phyloP scores from a whole-genome alignment of 2,329 filamentous ascomycete species.

The Talaromyces rugulosus region DNA sequence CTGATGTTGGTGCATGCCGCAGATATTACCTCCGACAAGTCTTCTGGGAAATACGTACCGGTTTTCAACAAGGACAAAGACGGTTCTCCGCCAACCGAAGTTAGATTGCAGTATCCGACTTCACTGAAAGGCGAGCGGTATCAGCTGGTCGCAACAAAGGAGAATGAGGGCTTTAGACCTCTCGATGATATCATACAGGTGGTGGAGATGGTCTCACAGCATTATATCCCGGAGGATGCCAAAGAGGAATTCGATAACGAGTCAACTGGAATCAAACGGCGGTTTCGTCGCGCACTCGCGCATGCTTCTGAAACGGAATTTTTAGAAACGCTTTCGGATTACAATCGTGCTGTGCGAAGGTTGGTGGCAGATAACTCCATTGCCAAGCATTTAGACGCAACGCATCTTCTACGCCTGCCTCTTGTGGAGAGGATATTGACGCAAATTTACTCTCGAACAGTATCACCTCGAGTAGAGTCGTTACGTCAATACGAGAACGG shows the following conservation, averaged over 20 bases:
- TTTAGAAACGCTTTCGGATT: conserved; percentile 66
- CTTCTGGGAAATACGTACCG: conserved; percentile 47
- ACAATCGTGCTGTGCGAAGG: conserved; percentile 66
- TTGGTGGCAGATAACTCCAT: conserved; percentile 69
- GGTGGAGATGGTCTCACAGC: conserved; percentile 64
- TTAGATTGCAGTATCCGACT: conserved; percentile 83
- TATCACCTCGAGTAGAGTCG: conserved; percentile 80
- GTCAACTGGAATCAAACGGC: conserved; percentile 68
- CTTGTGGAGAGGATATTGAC: conserved; percentile 76
- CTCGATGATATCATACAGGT: conserved; percentile 68
- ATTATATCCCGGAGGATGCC: conserved; percentile 71
- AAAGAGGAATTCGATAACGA: conserved; percentile 66
- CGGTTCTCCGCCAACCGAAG: conserved; percentile 35
- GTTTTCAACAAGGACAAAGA: conserved; percentile 45
- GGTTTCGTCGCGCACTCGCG: conserved; percentile 69
- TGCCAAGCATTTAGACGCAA: conserved; percentile 64
- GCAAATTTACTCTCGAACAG: conserved; percentile 87
- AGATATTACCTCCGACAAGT: conserved; percentile 43
- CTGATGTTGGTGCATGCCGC: conserved; percentile 47
- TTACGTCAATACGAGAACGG: conserved; percentile 84
- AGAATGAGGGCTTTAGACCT: conserved; percentile 67
- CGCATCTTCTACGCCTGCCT: conserved; percentile 65
- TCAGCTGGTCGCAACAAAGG: conserved; percentile 71
- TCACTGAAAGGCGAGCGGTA: conserved; percentile 66
- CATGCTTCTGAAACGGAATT: conserved; percentile 68